Conservation (phyloP, 2,329 filamentous ascomycete species). For the Boeremia exigua region DNA sequence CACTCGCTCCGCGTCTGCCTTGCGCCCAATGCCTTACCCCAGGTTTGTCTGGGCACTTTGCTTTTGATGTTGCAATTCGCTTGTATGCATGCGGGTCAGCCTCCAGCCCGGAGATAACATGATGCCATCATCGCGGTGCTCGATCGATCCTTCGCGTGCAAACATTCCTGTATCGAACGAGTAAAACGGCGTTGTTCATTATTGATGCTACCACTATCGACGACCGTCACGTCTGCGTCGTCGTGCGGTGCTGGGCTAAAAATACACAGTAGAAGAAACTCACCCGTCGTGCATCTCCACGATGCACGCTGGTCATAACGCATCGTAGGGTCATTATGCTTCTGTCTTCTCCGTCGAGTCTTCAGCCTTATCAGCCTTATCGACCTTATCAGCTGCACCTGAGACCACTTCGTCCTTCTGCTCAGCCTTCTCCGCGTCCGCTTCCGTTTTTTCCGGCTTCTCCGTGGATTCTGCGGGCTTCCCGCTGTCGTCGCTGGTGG, state of each 20-base stretch:
- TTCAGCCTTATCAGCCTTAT: slow-evolving; percentile 8
- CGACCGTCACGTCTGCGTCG: background rate
- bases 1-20: background rate
- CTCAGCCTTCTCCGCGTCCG: background rate
- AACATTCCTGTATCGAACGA: background rate
- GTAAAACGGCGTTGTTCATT: slow-evolving; percentile 4
- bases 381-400: slow-evolving; percentile 1
- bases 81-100: slow-evolving; percentile 1
- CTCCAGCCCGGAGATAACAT: slow-evolving; percentile 7
- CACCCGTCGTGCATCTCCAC: background rate
- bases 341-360: slow-evolving; percentile 7
- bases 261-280: slow-evolving; percentile 15
- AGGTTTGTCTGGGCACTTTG: slow-evolving; percentile 1
- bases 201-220: background rate
- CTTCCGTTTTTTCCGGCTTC: slow-evolving; percentile 1
- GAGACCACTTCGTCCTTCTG: background rate
- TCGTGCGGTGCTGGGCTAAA: slow-evolving; percentile 5
- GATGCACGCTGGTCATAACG: slow-evolving; percentile 3
- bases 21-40: slow-evolving; percentile 2
- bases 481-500: slow-evolving; percentile 3
- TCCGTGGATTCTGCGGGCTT: slow-evolving; percentile 1
- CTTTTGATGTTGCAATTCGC: slow-evolving; percentile 2
- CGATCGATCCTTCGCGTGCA: background rate
- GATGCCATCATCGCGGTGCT: background rate
- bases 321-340: slow-evolving; percentile 12